Percentiles rank a stretch among this genome's conserved stretches.
These are phyloP conservation scores for Capsicum baccatum DNA, from an alignment of 257 asterid genomes.

Conservation along the genomic window DNA sequence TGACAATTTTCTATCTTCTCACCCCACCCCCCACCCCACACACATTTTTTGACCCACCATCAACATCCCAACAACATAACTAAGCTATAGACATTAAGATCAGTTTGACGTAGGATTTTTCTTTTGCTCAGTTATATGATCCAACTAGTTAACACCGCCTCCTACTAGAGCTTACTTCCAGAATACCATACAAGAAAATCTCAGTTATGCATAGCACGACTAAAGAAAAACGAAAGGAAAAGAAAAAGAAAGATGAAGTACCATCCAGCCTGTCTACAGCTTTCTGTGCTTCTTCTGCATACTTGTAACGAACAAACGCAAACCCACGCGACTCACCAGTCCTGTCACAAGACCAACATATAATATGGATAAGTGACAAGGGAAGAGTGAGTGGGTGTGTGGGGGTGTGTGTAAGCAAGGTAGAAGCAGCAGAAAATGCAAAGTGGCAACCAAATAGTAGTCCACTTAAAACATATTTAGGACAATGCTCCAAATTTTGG, in stretches of 20 bases:
- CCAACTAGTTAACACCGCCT: not conserved
- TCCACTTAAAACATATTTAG: too few relatives aligned
- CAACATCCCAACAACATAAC: not conserved
- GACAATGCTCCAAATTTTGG: too few relatives aligned
- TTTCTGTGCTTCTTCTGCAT: slow-evolving; percentile 91
- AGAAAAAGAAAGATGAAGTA: slow-evolving; percentile 16
- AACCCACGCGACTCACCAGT: slow-evolving; percentile 98
- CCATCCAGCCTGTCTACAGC: slow-evolving; percentile 98
- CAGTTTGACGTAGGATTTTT: not conserved
- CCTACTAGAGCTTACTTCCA: not conserved
- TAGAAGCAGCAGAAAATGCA: too few relatives aligned
- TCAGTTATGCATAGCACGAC: not conserved
- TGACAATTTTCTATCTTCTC: not conserved
- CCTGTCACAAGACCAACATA: slow-evolving; percentile 44
- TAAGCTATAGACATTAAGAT: not conserved
- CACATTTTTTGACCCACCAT: not conserved
- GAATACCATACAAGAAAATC: not conserved
- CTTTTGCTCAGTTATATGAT: not conserved
- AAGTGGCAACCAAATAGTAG: too few relatives aligned
- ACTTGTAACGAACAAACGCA: slow-evolving; percentile 95
- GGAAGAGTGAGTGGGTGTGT: not conserved
- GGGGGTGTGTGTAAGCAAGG: too few relatives aligned
- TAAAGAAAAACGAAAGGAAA: not conserved
- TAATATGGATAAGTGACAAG: not conserved
- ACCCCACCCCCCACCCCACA: not conserved